Evolutionary conservation across 2,329 filamentous ascomycete genomes (phyloP), one percentile per base, ranked within the genome.

Genomic region (Exophiala viscosa): DNA sequence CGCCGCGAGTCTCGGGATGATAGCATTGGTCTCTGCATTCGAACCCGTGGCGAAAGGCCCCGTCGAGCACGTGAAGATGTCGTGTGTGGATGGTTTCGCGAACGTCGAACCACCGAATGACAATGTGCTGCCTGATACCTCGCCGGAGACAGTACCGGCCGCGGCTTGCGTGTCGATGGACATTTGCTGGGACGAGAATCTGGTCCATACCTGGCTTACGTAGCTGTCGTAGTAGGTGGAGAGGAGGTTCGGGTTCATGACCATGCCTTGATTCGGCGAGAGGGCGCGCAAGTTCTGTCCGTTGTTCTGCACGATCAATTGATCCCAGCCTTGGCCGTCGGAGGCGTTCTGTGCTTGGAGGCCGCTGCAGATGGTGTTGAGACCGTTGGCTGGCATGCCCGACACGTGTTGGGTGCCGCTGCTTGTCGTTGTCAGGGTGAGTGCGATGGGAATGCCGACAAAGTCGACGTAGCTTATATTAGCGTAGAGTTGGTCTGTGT

Each of bases 391-490:
- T 0, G 73, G 67, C 71, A 87, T 79, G 6, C 86, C 86, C 1
- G 73, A 69, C n/a, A 86, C 71, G 39, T 73, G 69, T 60, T 81
- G 75, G 2, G 71, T 70, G 0, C 54, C 63, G n/a, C 75, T 75
- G 11, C 68, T 65, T 1, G 60, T 64, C 4, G 70, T 73, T 38
- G 70, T 69, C 9, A 84, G 69, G 3, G 74, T 73, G 56, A 84
- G 67, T 1, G 80, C 77, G 46, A 86, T 77, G n/a, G 85, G 84
- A 61, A 74, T 73, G 61, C 70, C 71, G 56, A 90, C 79, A 69
- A 91, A 91, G 72, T 91, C 87, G 48, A 91, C 88, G 66, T 86
- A 85, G 57, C 77, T 82, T 62, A 91, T 84, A 61, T 87, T 87
- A 61, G 80, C 82, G 64, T 81, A 88, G 4, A 87, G 69, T 67